Percentiles rank a stretch among this genome's conserved stretches.
These are phyloP conservation scores for Suillus cothurnatus DNA, from an alignment of 768 basidiomycete species.

Conservation along the genomic window DNA sequence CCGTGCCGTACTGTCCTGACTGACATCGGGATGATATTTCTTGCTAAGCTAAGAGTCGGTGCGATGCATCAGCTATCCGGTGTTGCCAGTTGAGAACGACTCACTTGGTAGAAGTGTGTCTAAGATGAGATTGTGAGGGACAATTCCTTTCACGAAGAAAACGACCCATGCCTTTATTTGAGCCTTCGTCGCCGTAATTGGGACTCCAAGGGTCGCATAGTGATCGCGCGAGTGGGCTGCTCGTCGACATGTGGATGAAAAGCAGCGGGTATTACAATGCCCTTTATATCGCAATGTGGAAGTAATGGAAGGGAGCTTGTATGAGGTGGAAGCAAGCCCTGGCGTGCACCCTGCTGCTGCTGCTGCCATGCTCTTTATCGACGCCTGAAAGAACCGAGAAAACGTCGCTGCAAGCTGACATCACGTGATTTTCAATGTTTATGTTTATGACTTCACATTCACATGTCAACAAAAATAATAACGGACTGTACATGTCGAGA, in stretches of 20 bases:
- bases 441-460: no score
- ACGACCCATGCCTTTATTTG: slow-evolving; percentile 30
- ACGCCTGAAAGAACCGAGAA: neutral
- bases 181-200: slow-evolving; percentile 32
- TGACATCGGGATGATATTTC: slow-evolving; percentile 47
- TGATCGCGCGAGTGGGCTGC: slow-evolving; percentile 25
- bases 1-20: slow-evolving; percentile 38
- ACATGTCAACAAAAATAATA: no score
- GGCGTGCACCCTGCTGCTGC: neutral
- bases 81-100: neutral
- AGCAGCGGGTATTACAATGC: slow-evolving; percentile 9
- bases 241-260: slow-evolving; percentile 22
- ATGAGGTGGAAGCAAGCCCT: slow-evolving; percentile 5
- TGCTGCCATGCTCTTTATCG: neutral
- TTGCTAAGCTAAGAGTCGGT: slow-evolving; percentile 46
- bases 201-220: slow-evolving; percentile 30
- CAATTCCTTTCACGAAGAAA: neutral
- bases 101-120: slow-evolving; percentile 36
- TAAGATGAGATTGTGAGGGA: slow-evolving; percentile 8
- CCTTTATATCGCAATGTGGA: neutral
- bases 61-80: neutral
- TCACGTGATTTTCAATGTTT: no score
- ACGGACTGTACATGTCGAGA: neutral
- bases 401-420: neutral
- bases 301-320: neutral